Conservation (phyloP, 1,284 basidiomycete species). For the Cryptococcus wingfieldii region DNA sequence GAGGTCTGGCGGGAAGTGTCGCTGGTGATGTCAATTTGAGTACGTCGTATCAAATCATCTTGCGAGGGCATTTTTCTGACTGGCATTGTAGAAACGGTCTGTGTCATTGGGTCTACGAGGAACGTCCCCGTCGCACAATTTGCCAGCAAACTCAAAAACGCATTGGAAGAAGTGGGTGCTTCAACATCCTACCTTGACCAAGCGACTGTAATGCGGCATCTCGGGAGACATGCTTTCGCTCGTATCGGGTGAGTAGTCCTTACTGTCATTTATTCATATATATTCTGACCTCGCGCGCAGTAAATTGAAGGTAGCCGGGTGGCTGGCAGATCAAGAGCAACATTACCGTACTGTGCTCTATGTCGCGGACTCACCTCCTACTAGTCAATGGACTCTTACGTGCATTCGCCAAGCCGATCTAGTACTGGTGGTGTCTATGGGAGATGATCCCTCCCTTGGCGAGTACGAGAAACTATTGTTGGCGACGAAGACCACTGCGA, state of each 20-base stretch:
- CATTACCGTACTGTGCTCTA: conserved; percentile 85
- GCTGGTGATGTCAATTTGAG: conserved; percentile 66
- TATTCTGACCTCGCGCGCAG: conserved; percentile 36
- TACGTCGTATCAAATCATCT: conserved; percentile 67
- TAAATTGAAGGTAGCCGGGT: conserved; percentile 85
- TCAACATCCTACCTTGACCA: conserved; percentile 86
- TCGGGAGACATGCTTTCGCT: conserved; percentile 88
- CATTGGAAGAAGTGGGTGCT: conserved; percentile 82
- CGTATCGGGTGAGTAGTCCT: conserved; percentile 59
- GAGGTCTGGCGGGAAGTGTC: too few species aligned
- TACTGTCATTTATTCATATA: not conserved
- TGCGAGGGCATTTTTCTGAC: not conserved
- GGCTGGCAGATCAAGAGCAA: conserved; percentile 93
- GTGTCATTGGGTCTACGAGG: conserved; percentile 56
- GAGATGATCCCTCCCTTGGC: conserved; percentile 78
- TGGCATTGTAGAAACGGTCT: conserved; percentile 38
- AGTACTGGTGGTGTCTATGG: conserved; percentile 85
- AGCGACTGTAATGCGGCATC: conserved; percentile 79
- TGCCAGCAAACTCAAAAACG: conserved; percentile 77
- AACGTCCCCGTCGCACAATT: conserved; percentile 83
- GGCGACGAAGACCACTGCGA: conserved; percentile 90
- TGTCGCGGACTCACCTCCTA: conserved; percentile 87
- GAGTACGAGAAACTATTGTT: conserved; percentile 85
- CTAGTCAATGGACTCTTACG: conserved; percentile 93
- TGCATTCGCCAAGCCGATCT: conserved; percentile 95